Evolutionary conservation across 192 early-diverging fungal genomes (phyloP), one percentile per base, ranked within the genome.

Genomic region (Coemansia sp.): DNA sequence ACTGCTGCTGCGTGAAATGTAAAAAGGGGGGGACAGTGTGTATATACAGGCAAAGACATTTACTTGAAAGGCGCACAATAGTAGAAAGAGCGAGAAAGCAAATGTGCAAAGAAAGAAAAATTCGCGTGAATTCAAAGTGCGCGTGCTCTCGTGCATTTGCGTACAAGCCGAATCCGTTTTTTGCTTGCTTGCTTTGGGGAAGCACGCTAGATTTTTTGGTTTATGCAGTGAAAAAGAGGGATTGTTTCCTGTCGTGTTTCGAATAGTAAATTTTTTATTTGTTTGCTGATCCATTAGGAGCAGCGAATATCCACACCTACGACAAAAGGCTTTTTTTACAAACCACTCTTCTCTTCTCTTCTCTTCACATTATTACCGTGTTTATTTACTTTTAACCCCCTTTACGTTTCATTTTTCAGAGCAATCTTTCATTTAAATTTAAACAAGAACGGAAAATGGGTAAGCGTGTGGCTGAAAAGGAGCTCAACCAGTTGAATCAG

Each of bases 401-500:
- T 3, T 28, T 45, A 3, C 4, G 13, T n/a, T n/a, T n/a, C n/a
- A n/a, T n/a, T n/a, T n/a, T n/a, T n/a, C n/a, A n/a, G n/a, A n/a
- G n/a, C n/a, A n/a, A n/a, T n/a, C n/a, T n/a, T n/a, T n/a, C n/a
- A n/a, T n/a, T n/a, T n/a, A n/a, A n/a, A n/a, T n/a, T n/a, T n/a
- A n/a, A n/a, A n/a, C n/a, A 28, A 42, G 27, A 4, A 9, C 45
- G 5, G 15, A 58, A 23, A 51, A 79, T 79, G 78, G 64, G 38
- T 4, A 79, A 79, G 39, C 78, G 78, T 28, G 20, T 20, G 1
- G 72, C 72, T n/a, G 72, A 75, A 0, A 71, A 56, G 44, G 60
- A 79, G 50, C 64, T 79, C 17, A 79, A 67, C 5, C 62, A 78
- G 55, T 59, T 66, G 46, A 78, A 78, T 28, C 77, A 78, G 53